A percentile compares a stretch with the other conserved stretches of the same genome.
Conservation (phyloP, 2,329 filamentous ascomycete genomes). For the Stemphylium vesicarium region DNA sequence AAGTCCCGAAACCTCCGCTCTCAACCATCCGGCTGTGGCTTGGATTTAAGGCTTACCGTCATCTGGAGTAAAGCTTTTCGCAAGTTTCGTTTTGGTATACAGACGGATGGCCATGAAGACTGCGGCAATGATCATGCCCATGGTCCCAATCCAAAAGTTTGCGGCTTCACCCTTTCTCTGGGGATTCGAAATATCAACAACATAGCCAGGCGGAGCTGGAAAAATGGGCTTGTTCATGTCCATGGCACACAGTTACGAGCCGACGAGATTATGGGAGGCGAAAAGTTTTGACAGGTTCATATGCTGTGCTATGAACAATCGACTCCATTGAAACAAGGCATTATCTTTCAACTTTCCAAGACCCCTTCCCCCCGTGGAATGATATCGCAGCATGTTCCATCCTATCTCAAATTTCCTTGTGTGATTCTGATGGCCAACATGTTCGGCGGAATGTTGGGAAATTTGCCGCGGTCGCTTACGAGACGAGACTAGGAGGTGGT, state of each 20-base stretch:
- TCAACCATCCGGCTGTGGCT: too few species aligned
- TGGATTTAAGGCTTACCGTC: conserved; percentile 25
- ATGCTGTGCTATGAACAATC: too few species aligned
- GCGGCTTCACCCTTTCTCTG: conserved; percentile 16
- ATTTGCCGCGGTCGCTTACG: too few species aligned
- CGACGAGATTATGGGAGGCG: background rate
- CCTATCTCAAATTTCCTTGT: too few species aligned
- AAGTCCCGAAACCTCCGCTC: background rate
- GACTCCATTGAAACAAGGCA: too few species aligned
- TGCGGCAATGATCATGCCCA: conserved; percentile 30
- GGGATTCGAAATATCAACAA: conserved; percentile 36
- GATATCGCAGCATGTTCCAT: too few species aligned
- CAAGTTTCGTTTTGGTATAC: conserved; percentile 32
- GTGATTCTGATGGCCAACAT: too few species aligned
- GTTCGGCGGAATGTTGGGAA: too few species aligned
- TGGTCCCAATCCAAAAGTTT: conserved; percentile 25
- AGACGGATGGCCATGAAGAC: conserved; percentile 32
- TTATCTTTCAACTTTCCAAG: too few species aligned
- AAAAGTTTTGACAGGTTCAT: background rate
- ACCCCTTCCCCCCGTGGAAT: too few species aligned
- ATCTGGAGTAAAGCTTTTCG: conserved; percentile 30
- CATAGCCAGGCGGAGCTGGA: conserved; percentile 33
- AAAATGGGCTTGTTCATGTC: conserved; percentile 20
- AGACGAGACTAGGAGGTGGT: too few species aligned
- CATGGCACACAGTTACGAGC: background rate